phyloP scores from a whole-genome alignment of 2,329 filamentous ascomycete genomes.

The Colletotrichum euphorbiae region DNA sequence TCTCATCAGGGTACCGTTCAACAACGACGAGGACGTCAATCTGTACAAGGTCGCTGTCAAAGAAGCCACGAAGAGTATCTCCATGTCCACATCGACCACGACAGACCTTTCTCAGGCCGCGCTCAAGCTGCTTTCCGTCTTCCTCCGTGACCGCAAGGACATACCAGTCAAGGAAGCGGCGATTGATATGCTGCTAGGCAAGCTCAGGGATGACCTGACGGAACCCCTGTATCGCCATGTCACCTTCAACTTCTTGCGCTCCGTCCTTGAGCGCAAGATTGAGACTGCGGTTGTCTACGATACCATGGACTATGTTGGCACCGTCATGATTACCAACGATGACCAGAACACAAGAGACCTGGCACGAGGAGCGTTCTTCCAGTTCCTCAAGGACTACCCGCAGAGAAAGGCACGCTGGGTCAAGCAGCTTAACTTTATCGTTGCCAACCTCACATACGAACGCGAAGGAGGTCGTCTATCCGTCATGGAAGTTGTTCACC shows the following conservation, averaged over 20 bases:
- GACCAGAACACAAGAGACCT: constrained; percentile 89
- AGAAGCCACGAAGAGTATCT: constrained; percentile 86
- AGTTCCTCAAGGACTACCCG: constrained; percentile 94
- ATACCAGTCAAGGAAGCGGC: constrained; percentile 83
- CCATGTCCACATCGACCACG: constrained; percentile 80
- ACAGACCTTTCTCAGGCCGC: constrained; percentile 89
- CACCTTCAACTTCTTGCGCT: constrained; percentile 93
- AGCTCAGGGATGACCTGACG: constrained; percentile 88
- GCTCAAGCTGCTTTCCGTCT: constrained; percentile 86
- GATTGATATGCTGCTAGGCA: constrained; percentile 83
- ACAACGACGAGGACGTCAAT: constrained; percentile 72
- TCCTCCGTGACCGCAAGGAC: constrained; percentile 83
- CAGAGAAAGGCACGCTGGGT: constrained; percentile 90
- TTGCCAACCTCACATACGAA: constrained; percentile 91
- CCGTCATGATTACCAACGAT: constrained; percentile 96
- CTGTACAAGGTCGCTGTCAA: constrained; percentile 82
- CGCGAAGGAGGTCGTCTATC: constrained; percentile 90
- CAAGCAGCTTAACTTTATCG: constrained; percentile 89
- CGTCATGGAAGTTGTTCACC: constrained; percentile 90
- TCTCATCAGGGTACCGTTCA: constrained; percentile 85
- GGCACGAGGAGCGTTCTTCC: constrained; percentile 89
- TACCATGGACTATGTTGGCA: constrained; percentile 86
- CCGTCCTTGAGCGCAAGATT: constrained; percentile 85
- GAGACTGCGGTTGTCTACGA: constrained; percentile 92
- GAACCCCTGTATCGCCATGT: constrained; percentile 93